Evolutionary conservation across 2,329 filamentous ascomycete genomes (phyloP), one percentile per base, ranked within the genome.

Genomic region (Colletotrichum paranaense): DNA sequence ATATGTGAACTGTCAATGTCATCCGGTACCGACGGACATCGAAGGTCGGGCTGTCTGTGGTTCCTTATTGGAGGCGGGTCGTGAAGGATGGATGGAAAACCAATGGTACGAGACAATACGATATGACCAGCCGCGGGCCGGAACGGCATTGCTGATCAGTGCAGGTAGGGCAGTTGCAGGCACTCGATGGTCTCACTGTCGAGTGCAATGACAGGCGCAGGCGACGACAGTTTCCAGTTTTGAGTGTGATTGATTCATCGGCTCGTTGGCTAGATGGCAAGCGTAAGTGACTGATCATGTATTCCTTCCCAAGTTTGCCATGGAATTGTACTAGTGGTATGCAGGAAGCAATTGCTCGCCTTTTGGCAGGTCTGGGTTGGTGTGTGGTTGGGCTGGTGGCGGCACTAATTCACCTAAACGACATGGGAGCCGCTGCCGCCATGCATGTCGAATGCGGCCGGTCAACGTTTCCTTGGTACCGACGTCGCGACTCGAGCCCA

Each of bases 401-500:
- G 59, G 24, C 32, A 32, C 32, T 57, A 46, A 56, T 64, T 55
- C 53, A 32, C 59, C 38, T 62, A 72, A 68, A 49, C 64, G 38
- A 59, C 22, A 19, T 59, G 9, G 53, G 28, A 55, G 30, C 58
- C 52, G 38, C 52, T 16, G 46, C 46, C 60, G 53, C 42, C 55
- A 60, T 73, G 70, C 70, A 65, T 46, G 60, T 19, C 24, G 26
- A 32, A 38, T 72, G 64, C 58, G 38, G 69, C 24, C 38, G 42
- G 69, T 68, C 64, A 63, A 68, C 58, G 53, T 58, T 59, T 72
- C 52, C 24, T 62, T 64, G 58, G 65, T 63, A 59, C 52, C 69
- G 65, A 69, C 30, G 60, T 73, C 70, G 70, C 70, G 70, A 73
- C 70, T 72, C 69, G 69, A 64, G 53, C 67, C 70, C 42, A 65